phyloP scores from a whole-genome alignment of 2,329 filamentous ascomycete genomes.

The Beauveria asiatica region DNA sequence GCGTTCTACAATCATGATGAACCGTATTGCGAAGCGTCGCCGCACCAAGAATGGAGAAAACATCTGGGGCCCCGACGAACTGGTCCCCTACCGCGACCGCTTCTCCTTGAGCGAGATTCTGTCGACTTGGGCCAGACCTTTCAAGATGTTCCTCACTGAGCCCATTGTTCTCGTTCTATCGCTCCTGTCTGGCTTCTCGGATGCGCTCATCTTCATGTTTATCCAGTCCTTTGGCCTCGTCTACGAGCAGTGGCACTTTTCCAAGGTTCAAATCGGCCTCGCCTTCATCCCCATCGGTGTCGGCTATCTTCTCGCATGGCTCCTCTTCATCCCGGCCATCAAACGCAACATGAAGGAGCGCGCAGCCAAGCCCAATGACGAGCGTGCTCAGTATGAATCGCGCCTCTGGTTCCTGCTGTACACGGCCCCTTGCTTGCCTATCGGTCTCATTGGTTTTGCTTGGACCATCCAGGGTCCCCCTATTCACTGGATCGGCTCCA shows the following conservation, averaged over 20 bases:
- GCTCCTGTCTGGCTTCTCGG: conserved; percentile 62
- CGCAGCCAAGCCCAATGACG: conserved; percentile 40
- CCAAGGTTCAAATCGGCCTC: conserved; percentile 46
- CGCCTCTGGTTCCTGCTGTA: conserved; percentile 59
- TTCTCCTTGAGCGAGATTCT: conserved; percentile 51
- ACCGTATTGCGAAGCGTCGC: conserved; percentile 67
- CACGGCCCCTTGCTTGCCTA: conserved; percentile 49
- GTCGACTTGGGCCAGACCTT: conserved; percentile 53
- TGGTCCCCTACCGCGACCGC: conserved; percentile 49
- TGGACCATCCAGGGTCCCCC: conserved; percentile 57
- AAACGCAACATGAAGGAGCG: conserved; percentile 44
- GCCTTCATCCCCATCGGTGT: conserved; percentile 58
- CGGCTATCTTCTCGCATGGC: conserved; percentile 56
- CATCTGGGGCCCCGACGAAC: conserved; percentile 65
- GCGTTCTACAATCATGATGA: conserved; percentile 66
- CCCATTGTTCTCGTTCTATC: conserved; percentile 65
- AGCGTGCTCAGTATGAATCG: conserved; percentile 59
- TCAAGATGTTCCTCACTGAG: conserved; percentile 65
- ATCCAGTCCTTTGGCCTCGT: conserved; percentile 63
- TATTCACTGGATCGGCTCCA: conserved; percentile 59
- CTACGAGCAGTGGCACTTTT: conserved; percentile 59
- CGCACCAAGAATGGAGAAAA: conserved; percentile 52
- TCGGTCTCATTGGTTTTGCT: conserved; percentile 63
- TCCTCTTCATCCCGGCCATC: conserved; percentile 50
- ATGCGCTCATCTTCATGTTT: conserved; percentile 71